Evolutionary conservation across 305 asterid genomes (phyloP).

Genomic region (Fraxinus dipetala): DNA sequence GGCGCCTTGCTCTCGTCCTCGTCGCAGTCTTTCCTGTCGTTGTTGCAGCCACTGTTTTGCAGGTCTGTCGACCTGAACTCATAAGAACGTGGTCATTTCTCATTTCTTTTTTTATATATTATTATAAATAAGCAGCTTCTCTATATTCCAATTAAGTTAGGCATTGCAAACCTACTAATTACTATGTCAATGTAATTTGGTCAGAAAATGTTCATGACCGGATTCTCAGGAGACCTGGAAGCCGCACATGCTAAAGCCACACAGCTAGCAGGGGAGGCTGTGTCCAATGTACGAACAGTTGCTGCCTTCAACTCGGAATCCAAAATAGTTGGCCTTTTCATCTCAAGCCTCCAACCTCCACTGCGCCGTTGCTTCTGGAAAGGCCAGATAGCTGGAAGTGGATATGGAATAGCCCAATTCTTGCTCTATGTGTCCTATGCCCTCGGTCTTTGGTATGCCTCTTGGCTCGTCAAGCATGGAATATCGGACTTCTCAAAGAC

Average conservation of each 20-base stretch:
- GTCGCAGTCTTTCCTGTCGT: conserved; percentile 91
- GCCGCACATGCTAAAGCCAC: conserved; percentile 92
- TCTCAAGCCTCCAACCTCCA: conserved; percentile 58
- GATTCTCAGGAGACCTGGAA: conserved; percentile 96
- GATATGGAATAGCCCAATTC: conserved; percentile 89
- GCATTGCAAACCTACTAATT: not conserved
- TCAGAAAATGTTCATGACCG: conserved; percentile 97
- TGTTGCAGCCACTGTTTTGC: conserved; percentile 93
- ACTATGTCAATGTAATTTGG: not conserved
- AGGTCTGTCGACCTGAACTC: conserved; percentile 43
- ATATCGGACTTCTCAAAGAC: conserved; percentile 96
- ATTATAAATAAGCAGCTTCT: not conserved
- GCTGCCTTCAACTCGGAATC: conserved; percentile 93
- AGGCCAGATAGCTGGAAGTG: conserved; percentile 96
- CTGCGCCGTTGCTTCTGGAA: conserved; percentile 94
- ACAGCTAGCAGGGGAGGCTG: conserved; percentile 94
- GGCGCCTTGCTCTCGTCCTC: conserved; percentile 97
- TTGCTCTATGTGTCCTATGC: conserved; percentile 90
- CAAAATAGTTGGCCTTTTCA: conserved; percentile 70
- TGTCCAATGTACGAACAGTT: conserved; percentile 84
- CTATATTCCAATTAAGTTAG: not conserved
- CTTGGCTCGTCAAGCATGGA: conserved; percentile 94
- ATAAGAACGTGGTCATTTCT: not conserved
- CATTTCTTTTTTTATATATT: not conserved
- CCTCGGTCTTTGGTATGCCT: conserved; percentile 95